Evolutionary conservation across 768 basidiomycete genomes (phyloP), one percentile per base, ranked within the genome.

Genomic region (Sporobolomyces pararoseus): DNA sequence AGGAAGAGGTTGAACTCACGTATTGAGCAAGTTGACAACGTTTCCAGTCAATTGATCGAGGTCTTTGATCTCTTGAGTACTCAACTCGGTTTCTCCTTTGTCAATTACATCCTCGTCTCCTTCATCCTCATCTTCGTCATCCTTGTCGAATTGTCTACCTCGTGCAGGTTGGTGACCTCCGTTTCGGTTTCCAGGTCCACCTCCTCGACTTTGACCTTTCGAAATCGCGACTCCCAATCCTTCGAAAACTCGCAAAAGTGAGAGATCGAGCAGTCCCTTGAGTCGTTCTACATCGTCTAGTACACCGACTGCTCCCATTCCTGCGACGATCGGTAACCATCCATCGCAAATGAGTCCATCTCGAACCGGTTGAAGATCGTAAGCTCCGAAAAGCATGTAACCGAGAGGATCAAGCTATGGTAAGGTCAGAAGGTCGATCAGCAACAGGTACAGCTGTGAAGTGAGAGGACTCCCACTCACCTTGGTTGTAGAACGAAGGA

Each of bases 321-420:
- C 52, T 23, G 69, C 49, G 44, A 87, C 83, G 53, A 94, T 84
- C 27, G 92, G 90, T 16, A 97, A 81, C 93, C 94, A 97, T 51
- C 85, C 86, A 76, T 97, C 94, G 76, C 91, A 93, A 76, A 88
- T 87, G 58, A 97, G 78, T 9, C 91, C 90, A 23, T 84, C 83
- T 46, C 86, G 84, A 0, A 85, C 85, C 49, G 89, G 86, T 68
- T 85, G 80, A 35, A 93, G 83, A 58, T 87, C 84, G 78, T 90
- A 86, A 0, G 91, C 92, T 9, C 93, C 94, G 75, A 97, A 95
- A 16, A 97, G 83, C 79, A 95, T 83, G 78, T 93, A 95, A 7
- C 88, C 88, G 83, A 97, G 83, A 13, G 89, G 89, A 77, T 95
- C 91, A 31, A 97, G 81, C 52, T 87, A 86, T 0, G 91, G 13